Conservation (phyloP, 1,284 basidiomycete species). For the Boletus sp. region DNA sequence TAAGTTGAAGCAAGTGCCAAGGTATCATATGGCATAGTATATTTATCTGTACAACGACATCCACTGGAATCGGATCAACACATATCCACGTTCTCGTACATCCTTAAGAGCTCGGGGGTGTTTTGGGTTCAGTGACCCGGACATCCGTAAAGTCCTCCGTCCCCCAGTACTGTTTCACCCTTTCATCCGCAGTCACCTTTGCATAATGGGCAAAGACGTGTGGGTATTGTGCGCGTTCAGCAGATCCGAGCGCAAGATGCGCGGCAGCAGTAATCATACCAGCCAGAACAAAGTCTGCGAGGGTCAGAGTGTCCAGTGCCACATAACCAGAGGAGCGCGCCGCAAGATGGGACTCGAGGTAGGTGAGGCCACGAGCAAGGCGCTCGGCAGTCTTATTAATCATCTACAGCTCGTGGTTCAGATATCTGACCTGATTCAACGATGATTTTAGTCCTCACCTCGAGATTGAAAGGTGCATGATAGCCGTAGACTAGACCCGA, state of each 20-base stretch:
- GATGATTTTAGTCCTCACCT: no score
- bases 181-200: slow-evolving; percentile 49
- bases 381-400: slow-evolving; percentile 18
- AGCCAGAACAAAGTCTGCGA: slow-evolving; percentile 57
- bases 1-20: no score
- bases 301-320: slow-evolving; percentile 56
- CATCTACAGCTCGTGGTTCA: not conserved
- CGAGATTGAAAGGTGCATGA: no score
- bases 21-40: no score
- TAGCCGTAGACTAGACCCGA: no score
- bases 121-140: slow-evolving; percentile 10
- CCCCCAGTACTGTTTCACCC: slow-evolving; percentile 34
- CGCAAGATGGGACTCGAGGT: slow-evolving; percentile 51
- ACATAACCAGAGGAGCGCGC: slow-evolving; percentile 43
- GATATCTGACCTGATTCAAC: not conserved
- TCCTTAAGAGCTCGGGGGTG: not conserved
- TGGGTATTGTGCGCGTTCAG: slow-evolving; percentile 40
- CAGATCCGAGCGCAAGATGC: slow-evolving; percentile 38
- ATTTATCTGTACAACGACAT: no score
- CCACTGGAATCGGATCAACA: no score
- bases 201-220: slow-evolving; percentile 53
- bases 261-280: slow-evolving; percentile 35
- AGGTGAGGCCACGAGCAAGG: no score
- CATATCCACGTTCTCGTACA: not conserved
- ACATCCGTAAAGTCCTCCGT: slow-evolving; percentile 16